A percentile compares a stretch with the other conserved stretches of the same genome.
Conservation (phyloP, 257 asterid species). For the Scutellaria baicalensis region DNA sequence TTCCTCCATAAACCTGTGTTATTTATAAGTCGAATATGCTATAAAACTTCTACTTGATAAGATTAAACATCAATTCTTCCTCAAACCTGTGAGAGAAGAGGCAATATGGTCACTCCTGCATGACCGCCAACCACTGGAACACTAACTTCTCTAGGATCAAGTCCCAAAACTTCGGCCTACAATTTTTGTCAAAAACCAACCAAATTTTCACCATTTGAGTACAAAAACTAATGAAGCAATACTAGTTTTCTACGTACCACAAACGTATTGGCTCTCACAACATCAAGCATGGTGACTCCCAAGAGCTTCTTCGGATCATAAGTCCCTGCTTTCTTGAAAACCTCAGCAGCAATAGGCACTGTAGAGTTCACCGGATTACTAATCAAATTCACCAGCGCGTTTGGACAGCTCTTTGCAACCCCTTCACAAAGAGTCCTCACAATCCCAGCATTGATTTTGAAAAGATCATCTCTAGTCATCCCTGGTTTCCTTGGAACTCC, state of each 20-base stretch:
- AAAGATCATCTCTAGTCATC: slow-evolving; percentile 87
- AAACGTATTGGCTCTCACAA: slow-evolving; percentile 84
- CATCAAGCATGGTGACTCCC: slow-evolving; percentile 94
- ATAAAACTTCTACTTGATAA: background rate
- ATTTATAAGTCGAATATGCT: background rate
- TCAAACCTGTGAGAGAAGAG: slow-evolving; percentile 82
- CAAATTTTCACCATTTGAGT: background rate
- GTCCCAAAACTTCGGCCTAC: slow-evolving; percentile 92
- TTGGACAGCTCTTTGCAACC: slow-evolving; percentile 65
- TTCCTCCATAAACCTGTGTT: background rate
- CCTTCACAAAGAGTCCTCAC: slow-evolving; percentile 83
- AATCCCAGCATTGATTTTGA: slow-evolving; percentile 87
- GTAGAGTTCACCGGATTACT: slow-evolving; percentile 93
- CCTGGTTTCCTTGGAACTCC: slow-evolving; percentile 97
- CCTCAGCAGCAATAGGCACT: slow-evolving; percentile 90
- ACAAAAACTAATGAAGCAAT: background rate
- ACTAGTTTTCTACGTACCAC: slow-evolving; percentile 37
- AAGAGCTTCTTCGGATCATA: slow-evolving; percentile 77
- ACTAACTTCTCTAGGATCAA: slow-evolving; percentile 78
- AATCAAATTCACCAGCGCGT: slow-evolving; percentile 74
- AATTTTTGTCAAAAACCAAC: background rate
- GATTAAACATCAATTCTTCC: background rate
- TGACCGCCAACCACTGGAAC: slow-evolving; percentile 97
- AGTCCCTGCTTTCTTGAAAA: slow-evolving; percentile 86
- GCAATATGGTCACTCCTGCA: slow-evolving; percentile 90